A percentile compares a stretch with the other conserved stretches of the same genome.
These are phyloP conservation scores for Lentinus brumalis DNA, from an alignment of 768 basidiomycete species.

Conservation along the genomic window DNA sequence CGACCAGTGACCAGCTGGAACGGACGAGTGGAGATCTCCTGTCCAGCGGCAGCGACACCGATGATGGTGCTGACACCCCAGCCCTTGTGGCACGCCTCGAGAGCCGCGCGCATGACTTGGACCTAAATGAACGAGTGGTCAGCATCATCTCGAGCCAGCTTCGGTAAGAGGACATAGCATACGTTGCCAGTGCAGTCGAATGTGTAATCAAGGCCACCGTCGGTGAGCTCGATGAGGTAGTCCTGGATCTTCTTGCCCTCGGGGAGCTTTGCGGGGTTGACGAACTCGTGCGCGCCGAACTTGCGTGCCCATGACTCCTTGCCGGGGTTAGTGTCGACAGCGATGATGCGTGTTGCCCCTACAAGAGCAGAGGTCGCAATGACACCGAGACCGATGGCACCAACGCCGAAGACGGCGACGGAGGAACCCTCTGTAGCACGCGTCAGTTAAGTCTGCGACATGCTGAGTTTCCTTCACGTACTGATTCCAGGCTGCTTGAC, in stretches of 20 bases:
- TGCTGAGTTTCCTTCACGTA: conserved; percentile 37
- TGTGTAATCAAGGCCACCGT: conserved; percentile 96
- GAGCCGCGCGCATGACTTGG: conserved; percentile 90
- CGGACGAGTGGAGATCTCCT: conserved; percentile 56
- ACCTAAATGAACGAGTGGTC: conserved; percentile 47
- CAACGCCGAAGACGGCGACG: conserved; percentile 95
- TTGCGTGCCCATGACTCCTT: conserved; percentile 90
- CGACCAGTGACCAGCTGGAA: conserved; percentile 81
- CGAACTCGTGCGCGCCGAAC: conserved; percentile 94
- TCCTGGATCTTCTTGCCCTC: conserved; percentile 89
- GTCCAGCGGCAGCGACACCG: conserved; percentile 95
- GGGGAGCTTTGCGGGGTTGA: conserved; percentile 76
- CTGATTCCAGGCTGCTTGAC: conserved; percentile 87
- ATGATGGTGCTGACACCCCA: conserved; percentile 98
- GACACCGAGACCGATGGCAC: conserved; percentile 94
- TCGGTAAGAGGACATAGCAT: conserved; percentile 10
- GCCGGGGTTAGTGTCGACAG: conserved; percentile 82
- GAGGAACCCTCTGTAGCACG: conserved; percentile 66
- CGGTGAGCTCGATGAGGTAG: conserved; percentile 86
- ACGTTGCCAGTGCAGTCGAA: conserved; percentile 97
- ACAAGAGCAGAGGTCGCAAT: conserved; percentile 78
- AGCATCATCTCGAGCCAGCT: background rate
- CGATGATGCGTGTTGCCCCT: conserved; percentile 87
- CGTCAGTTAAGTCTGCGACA: background rate
- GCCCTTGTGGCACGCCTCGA: conserved; percentile 99